phyloP scores from a whole-genome alignment of 768 basidiomycete species.

The Auriscalpium microsporum region DNA sequence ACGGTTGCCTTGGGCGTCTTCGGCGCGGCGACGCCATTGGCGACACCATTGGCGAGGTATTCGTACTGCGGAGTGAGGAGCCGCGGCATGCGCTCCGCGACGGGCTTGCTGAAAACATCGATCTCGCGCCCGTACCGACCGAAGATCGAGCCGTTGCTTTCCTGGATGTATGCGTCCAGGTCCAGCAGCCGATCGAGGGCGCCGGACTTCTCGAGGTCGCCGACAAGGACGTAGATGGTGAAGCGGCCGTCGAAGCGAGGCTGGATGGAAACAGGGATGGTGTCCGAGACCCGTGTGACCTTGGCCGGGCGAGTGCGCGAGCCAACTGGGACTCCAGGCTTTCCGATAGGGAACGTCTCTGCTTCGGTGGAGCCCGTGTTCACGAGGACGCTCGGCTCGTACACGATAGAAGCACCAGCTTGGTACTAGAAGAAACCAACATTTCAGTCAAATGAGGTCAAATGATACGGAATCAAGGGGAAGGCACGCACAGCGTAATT shows the following conservation, averaged over 20 bases:
- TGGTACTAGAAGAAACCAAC: not conserved
- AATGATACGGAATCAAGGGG: not conserved
- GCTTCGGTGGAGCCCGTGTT: not conserved
- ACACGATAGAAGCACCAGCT: constrained; percentile 4
- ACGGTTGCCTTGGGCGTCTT: not conserved
- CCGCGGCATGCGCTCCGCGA: constrained; percentile 1
- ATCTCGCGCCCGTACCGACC: not conserved
- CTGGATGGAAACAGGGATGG: constrained; percentile 3
- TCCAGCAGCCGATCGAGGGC: not conserved
- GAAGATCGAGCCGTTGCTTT: not conserved
- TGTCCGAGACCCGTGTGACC: constrained; percentile 4
- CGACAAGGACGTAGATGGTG: constrained; percentile 3
- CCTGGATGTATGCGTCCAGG: constrained; percentile 1
- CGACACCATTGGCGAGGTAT: not conserved
- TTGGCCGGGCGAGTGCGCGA: constrained; percentile 4
- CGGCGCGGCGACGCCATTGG: not conserved
- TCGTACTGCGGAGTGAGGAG: not conserved
- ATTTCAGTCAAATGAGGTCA: no score
- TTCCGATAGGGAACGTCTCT: not conserved
- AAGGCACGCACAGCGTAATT: constrained; percentile 2
- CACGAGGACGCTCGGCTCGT: not conserved
- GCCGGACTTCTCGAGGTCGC: constrained; percentile 1
- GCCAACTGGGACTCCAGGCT: constrained; percentile 1
- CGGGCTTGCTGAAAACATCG: not conserved
- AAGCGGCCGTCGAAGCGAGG: constrained; percentile 5